phyloP scores from a whole-genome alignment of 1,284 basidiomycete species.

The Fomes fomentarius region DNA sequence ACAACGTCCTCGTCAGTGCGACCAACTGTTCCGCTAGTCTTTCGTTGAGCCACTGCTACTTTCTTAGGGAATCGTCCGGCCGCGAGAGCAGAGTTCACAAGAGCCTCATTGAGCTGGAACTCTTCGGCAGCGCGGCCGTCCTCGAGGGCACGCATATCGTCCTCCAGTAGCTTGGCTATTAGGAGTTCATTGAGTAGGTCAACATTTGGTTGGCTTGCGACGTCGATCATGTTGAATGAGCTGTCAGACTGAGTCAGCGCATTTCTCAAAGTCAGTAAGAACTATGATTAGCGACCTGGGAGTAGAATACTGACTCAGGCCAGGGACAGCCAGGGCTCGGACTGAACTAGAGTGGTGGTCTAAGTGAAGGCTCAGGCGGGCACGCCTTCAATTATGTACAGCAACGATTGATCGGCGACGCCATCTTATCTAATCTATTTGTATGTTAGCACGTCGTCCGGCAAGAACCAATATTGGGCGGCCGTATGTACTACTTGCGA shows the following conservation, averaged over 20 bases:
- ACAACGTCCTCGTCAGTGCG: conserved; percentile 35
- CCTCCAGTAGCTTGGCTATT: conserved; percentile 40
- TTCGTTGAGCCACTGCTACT: neutral
- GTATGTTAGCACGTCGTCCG: no score
- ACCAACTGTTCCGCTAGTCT: conserved; percentile 1
- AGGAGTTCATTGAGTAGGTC: conserved; percentile 35
- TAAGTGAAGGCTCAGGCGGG: no score
- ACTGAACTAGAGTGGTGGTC: no score
- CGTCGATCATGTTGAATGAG: conserved; percentile 4
- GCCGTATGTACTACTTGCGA: no score
- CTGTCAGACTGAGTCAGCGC: no score
- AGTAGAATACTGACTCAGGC: no score
- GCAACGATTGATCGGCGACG: neutral
- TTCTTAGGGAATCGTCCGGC: conserved; percentile 28
- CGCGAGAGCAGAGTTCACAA: conserved; percentile 27
- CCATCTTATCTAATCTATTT: neutral
- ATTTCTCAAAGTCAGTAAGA: no score
- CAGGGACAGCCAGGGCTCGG: no score
- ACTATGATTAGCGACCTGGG: no score
- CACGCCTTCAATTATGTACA: no score
- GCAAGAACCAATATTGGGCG: no score
- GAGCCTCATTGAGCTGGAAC: conserved; percentile 35
- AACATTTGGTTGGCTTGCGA: conserved; percentile 5
- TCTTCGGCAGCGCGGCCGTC: conserved; percentile 37
- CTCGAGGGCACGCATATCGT: conserved; percentile 33